Evolutionary conservation across 352 stramenopile genomes (phyloP), one percentile per base, ranked within the genome.

Genomic region (Pythium catenulatum): DNA sequence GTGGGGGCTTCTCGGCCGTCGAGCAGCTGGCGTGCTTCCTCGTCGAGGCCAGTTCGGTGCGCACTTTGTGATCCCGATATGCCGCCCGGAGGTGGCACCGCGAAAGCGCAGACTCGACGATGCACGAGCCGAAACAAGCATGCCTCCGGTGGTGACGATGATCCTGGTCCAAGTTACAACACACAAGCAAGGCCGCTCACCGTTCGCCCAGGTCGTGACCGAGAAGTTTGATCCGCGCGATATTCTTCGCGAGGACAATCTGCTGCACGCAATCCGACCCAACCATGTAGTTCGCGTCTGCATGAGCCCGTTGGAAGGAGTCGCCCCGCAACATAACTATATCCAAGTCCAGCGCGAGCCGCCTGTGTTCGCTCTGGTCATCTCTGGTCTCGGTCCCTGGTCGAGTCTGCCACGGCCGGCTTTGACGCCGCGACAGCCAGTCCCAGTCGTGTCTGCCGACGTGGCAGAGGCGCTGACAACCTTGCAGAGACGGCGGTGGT

Each of bases 1-100:
- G 41, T 92, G 82, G 88, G 81, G 74, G 30, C 83, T 92, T 43
- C 83, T 91, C 13, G 82, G 69, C 2, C 69, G 77, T 27, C 79
- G 81, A 32, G 69, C 79, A 1, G 88, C 86, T 2, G 79, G 82
- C 58, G 39, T 90, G 34, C 80, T 84, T 21, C 72, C 79, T 1
- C 68, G 61, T 19, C n/a, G n/a, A n/a, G 41, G 61, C 13, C 65
- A 85, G 19, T 54, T 75, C 0, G 54, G 46, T 7, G 65, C 66
- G 8, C 61, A 87, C 30, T 41, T 90, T n/a, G 32, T 90, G 9
- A 84, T 90, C 27, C 81, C 81, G 32, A 86, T 88, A 3, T 87
- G 82, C 34, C 36, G 15, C 23, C 34, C 36, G 34, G 59, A 69
- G 11, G 34, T 15, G 46, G 11, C 3, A 15, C 27, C 30, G 30